These are phyloP conservation scores for Candida piceae DNA, from an alignment of 805 yeast species.

Conservation along the genomic window DNA sequence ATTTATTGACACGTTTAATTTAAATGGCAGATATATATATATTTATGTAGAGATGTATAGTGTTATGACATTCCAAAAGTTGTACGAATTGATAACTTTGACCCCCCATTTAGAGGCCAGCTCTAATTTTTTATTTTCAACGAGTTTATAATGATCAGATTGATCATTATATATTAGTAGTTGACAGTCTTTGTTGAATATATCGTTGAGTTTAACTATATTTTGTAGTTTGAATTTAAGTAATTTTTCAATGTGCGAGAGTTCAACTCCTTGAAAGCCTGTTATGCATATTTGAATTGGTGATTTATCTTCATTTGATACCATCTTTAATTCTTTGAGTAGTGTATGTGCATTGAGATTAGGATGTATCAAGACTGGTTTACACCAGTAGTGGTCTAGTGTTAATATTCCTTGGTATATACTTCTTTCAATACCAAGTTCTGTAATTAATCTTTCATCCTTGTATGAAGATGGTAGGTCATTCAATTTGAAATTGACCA, in stretches of 20 bases:
- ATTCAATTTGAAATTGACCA: conserved; percentile 17
- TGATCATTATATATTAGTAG: conserved; percentile 44
- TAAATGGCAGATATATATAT: too few species aligned
- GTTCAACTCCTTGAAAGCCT: conserved; percentile 28
- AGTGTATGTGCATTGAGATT: too few species aligned
- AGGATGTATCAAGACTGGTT: conserved; percentile 12
- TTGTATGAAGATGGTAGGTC: neutral
- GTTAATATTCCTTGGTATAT: conserved; percentile 16
- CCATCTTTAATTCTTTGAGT: too few species aligned
- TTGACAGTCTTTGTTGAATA: conserved; percentile 48
- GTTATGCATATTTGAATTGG: conserved; percentile 23
- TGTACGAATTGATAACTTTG: conserved; percentile 10
- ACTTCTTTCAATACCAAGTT: conserved; percentile 27
- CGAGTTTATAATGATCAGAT: conserved; percentile 6
- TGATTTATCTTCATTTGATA: too few species aligned
- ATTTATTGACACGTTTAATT: too few species aligned
- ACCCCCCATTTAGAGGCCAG: conserved; percentile 23
- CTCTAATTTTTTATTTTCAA: conserved; percentile 18
- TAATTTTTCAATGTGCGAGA: conserved; percentile 38
- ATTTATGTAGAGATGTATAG: too few species aligned
- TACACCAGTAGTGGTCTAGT: conserved; percentile 22
- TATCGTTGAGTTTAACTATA: conserved; percentile 43
- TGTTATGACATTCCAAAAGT: conserved; percentile 8
- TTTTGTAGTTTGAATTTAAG: conserved; percentile 44
- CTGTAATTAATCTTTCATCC: conserved; percentile 22